Evolutionary conservation across 163 green algal genomes (phyloP).

Genomic region (Coccomyxa subellipsoidea): DNA sequence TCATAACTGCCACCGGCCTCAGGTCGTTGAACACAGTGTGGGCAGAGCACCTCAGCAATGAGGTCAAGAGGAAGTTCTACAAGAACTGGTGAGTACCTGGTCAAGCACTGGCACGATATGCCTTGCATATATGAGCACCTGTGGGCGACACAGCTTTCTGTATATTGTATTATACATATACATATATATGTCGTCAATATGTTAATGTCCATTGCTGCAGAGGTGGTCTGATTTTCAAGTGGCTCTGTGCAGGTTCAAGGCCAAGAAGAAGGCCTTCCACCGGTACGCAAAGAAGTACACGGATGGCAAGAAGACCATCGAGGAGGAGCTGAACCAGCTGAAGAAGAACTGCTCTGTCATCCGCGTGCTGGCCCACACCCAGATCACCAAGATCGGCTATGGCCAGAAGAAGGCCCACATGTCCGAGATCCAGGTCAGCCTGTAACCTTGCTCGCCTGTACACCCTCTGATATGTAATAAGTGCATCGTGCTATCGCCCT

Average conservation of each 20-base stretch:
- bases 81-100: conserved; percentile 84
- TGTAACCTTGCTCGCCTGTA: neutral
- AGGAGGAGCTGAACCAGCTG: conserved; percentile 86
- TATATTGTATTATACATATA: too few species aligned
- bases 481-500: neutral
- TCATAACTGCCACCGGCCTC: conserved; percentile 88
- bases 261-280: conserved; percentile 99
- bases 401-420: conserved; percentile 98
- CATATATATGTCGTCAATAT: too few species aligned
- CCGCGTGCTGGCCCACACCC: conserved; percentile 89
- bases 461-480: neutral
- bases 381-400: conserved; percentile 87
- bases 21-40: conserved; percentile 93
- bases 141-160: too few species aligned
- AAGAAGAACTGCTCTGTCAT: conserved; percentile 94
- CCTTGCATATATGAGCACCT: too few species aligned
- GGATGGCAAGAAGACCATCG: conserved; percentile 90
- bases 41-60: conserved; percentile 95
- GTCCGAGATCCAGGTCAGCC: conserved; percentile 93
- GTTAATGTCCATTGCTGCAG: too few species aligned
- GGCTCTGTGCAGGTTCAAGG: conserved; percentile 68
- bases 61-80: conserved; percentile 96
- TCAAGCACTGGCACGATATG: neutral
- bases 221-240: neutral
- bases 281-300: conserved; percentile 97